phyloP scores from a whole-genome alignment of 2,329 filamentous ascomycete species.

The Fusarium sp. region DNA sequence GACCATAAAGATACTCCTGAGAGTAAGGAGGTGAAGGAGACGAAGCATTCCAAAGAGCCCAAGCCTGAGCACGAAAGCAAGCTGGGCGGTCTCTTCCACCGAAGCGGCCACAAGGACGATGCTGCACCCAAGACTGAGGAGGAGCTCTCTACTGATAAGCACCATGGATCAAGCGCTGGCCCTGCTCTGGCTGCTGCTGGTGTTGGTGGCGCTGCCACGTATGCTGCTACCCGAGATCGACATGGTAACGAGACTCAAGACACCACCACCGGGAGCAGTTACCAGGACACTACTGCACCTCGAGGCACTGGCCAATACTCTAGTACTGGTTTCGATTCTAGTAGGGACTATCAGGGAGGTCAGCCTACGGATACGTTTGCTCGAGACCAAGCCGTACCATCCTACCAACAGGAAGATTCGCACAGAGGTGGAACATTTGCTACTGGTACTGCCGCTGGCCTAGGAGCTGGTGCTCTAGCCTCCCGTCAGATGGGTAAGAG shows the following conservation, averaged over 20 bases:
- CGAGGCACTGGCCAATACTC: constrained; percentile 7
- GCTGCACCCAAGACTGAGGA: constrained; percentile 7
- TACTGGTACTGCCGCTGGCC: constrained; percentile 20
- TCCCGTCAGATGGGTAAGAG: constrained; percentile 7
- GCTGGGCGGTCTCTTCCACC: constrained; percentile 27
- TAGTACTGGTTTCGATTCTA: background rate
- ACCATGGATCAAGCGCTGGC: constrained; percentile 24
- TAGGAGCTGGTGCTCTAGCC: constrained; percentile 26
- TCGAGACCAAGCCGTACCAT: background rate
- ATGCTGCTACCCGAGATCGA: constrained; percentile 26
- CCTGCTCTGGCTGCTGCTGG: constrained; percentile 37
- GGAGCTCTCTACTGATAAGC: constrained; percentile 5
- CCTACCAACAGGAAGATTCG: constrained; percentile 1
- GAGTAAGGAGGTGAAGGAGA: constrained; percentile 21
- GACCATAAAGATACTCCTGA: constrained; percentile 18
- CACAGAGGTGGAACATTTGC: constrained; percentile 1
- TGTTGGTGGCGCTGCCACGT: constrained; percentile 23
- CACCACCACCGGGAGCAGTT: background rate
- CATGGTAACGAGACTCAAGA: constrained; percentile 9
- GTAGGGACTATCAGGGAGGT: background rate
- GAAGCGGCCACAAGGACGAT: constrained; percentile 21
- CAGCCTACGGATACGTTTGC: background rate
- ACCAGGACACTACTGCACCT: background rate
- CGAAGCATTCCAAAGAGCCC: constrained; percentile 20
- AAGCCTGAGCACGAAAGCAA: constrained; percentile 27